Conservation (phyloP, 2,329 filamentous ascomycete species). For the Ophiocordyceps unilateralis region DNA sequence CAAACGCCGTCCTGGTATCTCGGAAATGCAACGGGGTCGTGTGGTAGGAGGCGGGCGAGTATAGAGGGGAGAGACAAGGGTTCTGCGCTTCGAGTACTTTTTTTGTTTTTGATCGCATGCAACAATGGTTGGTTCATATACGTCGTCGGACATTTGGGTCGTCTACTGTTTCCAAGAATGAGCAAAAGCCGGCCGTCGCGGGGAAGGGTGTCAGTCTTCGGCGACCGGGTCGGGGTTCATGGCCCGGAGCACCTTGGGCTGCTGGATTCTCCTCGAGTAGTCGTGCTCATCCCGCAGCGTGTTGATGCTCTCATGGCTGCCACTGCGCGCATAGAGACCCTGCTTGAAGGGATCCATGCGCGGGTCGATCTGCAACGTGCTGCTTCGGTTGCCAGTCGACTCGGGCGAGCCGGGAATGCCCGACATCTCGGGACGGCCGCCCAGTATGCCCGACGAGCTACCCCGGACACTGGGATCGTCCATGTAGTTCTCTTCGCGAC, state of each 20-base stretch:
- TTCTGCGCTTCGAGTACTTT: background rate
- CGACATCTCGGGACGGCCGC: constrained; percentile 25
- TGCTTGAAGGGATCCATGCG: constrained; percentile 44
- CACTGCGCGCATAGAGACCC: constrained; percentile 38
- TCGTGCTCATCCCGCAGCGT: constrained; percentile 48
- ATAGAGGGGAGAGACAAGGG: no score
- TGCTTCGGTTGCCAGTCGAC: constrained; percentile 30
- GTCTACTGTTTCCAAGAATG: constrained; percentile 9
- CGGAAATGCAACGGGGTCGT: constrained; percentile 11
- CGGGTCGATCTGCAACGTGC: constrained; percentile 40
- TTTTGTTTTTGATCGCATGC: background rate
- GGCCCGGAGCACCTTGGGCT: constrained; percentile 40
- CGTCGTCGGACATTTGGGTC: constrained; percentile 12
- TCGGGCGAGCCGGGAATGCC: constrained; percentile 14
- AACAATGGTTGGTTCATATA: constrained; percentile 12
- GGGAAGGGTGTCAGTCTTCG: background rate
- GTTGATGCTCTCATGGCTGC: constrained; percentile 45
- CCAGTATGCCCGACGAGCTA: constrained; percentile 31
- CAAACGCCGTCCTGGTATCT: constrained; percentile 23
- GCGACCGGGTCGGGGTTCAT: constrained; percentile 39
- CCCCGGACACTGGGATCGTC: constrained; percentile 29
- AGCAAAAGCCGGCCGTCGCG: constrained; percentile 1
- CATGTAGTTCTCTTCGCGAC: constrained; percentile 23
- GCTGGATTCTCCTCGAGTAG: constrained; percentile 42
- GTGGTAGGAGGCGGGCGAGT: background rate